Conservation (phyloP, 1,284 basidiomycete species). For the Cryptococcus hybrid region DNA sequence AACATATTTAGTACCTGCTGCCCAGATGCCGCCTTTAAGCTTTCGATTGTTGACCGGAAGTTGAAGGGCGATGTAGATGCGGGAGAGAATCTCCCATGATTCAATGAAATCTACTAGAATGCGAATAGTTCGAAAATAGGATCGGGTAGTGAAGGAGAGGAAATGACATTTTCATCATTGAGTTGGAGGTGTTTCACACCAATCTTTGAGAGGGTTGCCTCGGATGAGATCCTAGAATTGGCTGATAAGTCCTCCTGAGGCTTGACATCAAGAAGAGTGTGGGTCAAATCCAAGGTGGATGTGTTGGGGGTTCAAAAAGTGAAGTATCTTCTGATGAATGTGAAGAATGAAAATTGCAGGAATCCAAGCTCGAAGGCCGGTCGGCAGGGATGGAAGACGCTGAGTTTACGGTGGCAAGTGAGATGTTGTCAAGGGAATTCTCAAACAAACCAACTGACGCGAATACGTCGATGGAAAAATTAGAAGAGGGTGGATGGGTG, state of each 20-base stretch:
- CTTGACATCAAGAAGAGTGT: neutral
- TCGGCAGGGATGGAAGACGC: neutral
- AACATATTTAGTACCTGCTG: neutral
- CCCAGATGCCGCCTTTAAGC: neutral
- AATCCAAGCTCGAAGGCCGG: neutral
- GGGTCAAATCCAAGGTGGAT: neutral
- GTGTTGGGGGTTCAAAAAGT: neutral
- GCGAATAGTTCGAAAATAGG: neutral
- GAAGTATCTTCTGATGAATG: neutral
- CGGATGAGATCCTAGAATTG: neutral
- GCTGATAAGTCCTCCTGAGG: neutral
- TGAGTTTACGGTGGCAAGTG: neutral
- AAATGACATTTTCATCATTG: neutral
- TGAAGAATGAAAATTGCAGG: neutral
- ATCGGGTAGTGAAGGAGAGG: neutral
- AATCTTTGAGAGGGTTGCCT: neutral
- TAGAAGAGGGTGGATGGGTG: no score
- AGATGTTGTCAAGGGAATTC: no score
- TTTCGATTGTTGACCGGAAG: neutral
- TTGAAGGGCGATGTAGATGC: neutral
- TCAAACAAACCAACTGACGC: no score
- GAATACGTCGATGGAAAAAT: no score
- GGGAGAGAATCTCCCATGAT: neutral
- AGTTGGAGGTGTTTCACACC: neutral
- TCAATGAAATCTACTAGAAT: neutral